Percentiles rank a stretch among this genome's conserved stretches.
phyloP scores from a whole-genome alignment of 768 basidiomycete genomes.

The Cyclocybe cylindracea region DNA sequence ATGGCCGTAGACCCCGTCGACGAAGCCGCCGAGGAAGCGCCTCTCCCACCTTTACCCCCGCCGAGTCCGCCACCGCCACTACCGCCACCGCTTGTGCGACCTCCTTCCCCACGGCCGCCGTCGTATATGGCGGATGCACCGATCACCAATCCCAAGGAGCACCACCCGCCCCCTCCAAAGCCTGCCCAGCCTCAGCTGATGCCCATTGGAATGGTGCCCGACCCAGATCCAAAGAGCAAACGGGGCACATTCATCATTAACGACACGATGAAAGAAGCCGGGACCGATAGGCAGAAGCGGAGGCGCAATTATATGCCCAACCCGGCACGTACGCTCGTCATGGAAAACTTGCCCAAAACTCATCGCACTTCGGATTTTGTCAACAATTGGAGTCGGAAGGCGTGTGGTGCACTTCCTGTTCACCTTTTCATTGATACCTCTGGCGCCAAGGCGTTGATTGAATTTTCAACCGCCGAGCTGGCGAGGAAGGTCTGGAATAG shows the following conservation, averaged over 20 bases:
- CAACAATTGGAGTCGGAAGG: slow-evolving; percentile 42
- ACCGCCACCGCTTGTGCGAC: slow-evolving; percentile 3
- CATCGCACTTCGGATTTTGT: slow-evolving; percentile 44
- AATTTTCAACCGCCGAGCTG: slow-evolving; percentile 45
- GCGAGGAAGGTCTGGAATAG: slow-evolving; percentile 53
- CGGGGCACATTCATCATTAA: no score
- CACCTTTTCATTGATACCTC: slow-evolving; percentile 42
- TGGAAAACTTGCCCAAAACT: slow-evolving; percentile 56
- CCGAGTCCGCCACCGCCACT: slow-evolving; percentile 5
- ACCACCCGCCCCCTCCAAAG: slow-evolving; percentile 19
- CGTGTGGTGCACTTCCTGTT: slow-evolving; percentile 36
- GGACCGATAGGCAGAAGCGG: slow-evolving; percentile 15
- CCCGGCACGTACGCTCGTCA: slow-evolving; percentile 52
- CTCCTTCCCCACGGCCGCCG: slow-evolving; percentile 8
- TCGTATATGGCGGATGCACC: neutral
- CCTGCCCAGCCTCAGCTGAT: slow-evolving; percentile 15
- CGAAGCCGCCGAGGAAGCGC: slow-evolving; percentile 5
- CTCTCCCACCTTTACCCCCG: slow-evolving; percentile 11
- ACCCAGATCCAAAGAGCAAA: slow-evolving; percentile 16
- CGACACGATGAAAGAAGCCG: slow-evolving; percentile 11
- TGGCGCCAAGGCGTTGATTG: slow-evolving; percentile 48
- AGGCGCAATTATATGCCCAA: slow-evolving; percentile 38
- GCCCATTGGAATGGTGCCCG: slow-evolving; percentile 47
- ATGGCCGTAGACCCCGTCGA: slow-evolving; percentile 23
- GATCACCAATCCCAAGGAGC: slow-evolving; percentile 8